Evolutionary conservation across 169 alveolate genomes (phyloP), one percentile per base, ranked within the genome.

Genomic region (Perkinsus marinus): DNA sequence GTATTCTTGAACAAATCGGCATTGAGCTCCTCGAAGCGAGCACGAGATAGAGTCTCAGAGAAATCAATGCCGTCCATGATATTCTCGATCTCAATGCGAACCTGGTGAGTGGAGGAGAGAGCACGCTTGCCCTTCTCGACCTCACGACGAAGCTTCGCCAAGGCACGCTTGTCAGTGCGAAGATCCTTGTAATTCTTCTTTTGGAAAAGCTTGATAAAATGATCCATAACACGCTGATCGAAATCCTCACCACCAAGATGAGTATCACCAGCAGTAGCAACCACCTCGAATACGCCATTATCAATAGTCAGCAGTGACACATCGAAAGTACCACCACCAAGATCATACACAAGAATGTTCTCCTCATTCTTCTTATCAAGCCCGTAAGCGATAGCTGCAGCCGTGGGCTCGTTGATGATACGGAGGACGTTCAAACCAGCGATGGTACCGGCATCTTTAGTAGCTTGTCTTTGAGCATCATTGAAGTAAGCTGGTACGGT

Each of bases 291-390:
- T n/a, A 96, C 99, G 93, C 99, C 99, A 90, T 97, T 96, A 91
- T 98, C 99, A 68, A 98, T 96, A 92, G 99, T 98, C 36, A 99
- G 97, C 30, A 99, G 96, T 36, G 99, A 97, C 47, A 99, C 99
- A 98, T 99, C 99, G 95, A 99, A 99, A 91, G 99, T 99, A 91
- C 99, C 99, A 93, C 99, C 99, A 90, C 99, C 99, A 91, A 99
- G 96, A 96, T 99, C 99, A 95, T 98, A 99, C 91, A 99, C 99
- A 91, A 98, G 96, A 91, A 99, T 98, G 94, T 98, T 98, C 93
- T 97, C 97, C 93, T 98, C 99, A 89, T 94, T 96, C 92, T 98
- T 97, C 96, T 98, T 98, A 96, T 98, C 99, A 68, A 98, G 95
- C 39, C 99, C 99, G 92, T 98, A 99, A 57, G 99, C 99, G 92